Conservation (phyloP, 2,329 filamentous ascomycete genomes). For the Gnomoniopsis smithogilvyi region DNA sequence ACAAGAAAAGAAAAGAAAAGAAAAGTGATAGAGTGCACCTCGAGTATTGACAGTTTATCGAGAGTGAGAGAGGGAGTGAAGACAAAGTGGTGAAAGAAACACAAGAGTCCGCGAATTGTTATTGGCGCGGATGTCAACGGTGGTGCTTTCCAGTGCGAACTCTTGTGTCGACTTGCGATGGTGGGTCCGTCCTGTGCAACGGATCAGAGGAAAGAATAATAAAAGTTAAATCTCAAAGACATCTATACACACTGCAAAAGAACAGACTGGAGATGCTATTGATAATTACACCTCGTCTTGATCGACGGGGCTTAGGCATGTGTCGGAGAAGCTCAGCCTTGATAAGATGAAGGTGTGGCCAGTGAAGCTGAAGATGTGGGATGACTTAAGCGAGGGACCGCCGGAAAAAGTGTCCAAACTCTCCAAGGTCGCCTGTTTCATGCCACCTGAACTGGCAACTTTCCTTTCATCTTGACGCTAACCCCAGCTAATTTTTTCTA, state of each 20-base stretch:
- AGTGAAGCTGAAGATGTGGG: not conserved
- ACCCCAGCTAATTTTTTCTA: not conserved
- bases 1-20: too few species aligned
- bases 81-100: not conserved
- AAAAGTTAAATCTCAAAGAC: not conserved
- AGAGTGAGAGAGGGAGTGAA: not conserved
- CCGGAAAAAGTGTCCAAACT: not conserved
- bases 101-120: not conserved
- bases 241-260: not conserved
- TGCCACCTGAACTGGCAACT: not conserved
- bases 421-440: slow-evolving; percentile 1
- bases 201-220: not conserved
- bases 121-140: not conserved
- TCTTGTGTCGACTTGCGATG: not conserved
- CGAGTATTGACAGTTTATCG: not conserved
- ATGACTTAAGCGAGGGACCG: not conserved
- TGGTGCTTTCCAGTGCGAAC: not conserved
- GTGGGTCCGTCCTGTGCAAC: not conserved
- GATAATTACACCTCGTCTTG: not conserved
- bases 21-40: not conserved
- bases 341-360: not conserved
- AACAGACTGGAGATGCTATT: not conserved
- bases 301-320: not conserved
- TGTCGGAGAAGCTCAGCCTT: too few species aligned
- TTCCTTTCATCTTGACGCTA: not conserved